Percentiles rank a stretch among this genome's conserved stretches.
These are phyloP conservation scores for Camellia japonica DNA, from an alignment of 148 eudicot species.

Conservation along the genomic window DNA sequence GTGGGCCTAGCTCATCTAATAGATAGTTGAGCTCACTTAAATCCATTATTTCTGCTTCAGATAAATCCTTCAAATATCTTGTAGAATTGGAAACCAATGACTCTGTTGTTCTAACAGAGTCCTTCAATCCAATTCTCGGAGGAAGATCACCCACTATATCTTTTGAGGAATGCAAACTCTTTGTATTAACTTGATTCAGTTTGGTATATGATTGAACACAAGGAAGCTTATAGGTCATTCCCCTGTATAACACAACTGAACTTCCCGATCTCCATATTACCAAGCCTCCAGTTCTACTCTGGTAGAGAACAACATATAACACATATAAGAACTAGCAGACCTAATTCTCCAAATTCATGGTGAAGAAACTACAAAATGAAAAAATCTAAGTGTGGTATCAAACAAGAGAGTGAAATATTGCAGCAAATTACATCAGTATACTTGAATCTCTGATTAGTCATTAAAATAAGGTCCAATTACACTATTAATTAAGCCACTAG, in stretches of 20 bases:
- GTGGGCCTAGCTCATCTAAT: constrained; percentile 77
- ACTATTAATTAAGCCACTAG: neutral
- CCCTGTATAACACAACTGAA: constrained; percentile 72
- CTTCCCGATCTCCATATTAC: constrained; percentile 97
- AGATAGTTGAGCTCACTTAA: constrained; percentile 56
- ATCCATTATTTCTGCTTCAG: constrained; percentile 57
- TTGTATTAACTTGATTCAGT: constrained; percentile 27
- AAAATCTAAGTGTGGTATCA: neutral
- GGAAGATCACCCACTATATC: constrained; percentile 15
- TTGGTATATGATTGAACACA: constrained; percentile 65
- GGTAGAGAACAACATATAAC: constrained; percentile 28
- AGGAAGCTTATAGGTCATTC: constrained; percentile 69
- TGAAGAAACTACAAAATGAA: neutral
- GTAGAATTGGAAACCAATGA: constrained; percentile 22
- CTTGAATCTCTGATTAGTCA: neutral
- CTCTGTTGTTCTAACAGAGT: constrained; percentile 14
- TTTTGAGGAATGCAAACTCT: constrained; percentile 19
- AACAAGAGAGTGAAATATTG: constrained; percentile 9
- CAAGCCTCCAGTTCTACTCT: constrained; percentile 91
- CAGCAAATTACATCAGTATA: neutral
- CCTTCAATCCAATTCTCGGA: constrained; percentile 5
- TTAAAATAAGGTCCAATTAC: neutral
- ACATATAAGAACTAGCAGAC: constrained; percentile 19
- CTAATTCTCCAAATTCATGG: constrained; percentile 11
- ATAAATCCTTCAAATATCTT: constrained; percentile 30